These are phyloP conservation scores for Populus hybrid DNA, from an alignment of 441 rosid species.

Conservation along the genomic window DNA sequence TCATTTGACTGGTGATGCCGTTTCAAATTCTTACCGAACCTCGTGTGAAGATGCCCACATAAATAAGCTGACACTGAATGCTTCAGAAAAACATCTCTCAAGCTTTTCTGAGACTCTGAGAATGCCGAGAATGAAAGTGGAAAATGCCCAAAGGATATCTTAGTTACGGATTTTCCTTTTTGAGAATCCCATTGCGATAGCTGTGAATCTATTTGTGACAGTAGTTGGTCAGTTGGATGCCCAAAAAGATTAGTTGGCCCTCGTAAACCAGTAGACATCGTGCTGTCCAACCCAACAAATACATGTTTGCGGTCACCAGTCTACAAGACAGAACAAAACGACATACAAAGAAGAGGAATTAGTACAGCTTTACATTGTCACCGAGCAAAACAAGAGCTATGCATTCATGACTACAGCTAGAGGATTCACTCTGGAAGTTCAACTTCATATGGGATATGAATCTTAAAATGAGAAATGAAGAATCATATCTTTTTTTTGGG, in stretches of 20 bases:
- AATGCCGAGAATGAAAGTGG: constrained; percentile 80
- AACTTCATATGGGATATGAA: neutral
- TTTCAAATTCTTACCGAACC: constrained; percentile 85
- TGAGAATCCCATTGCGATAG: constrained; percentile 77
- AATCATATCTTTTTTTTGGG: neutral
- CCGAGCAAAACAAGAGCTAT: neutral
- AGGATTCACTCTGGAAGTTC: neutral
- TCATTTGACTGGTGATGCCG: constrained; percentile 57
- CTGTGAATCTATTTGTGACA: constrained; percentile 52
- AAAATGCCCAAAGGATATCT: constrained; percentile 89
- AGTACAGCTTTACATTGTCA: neutral
- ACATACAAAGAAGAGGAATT: neutral
- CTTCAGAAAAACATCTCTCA: constrained; percentile 71
- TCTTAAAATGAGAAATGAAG: neutral
- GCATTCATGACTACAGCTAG: neutral
- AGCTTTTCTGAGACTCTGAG: constrained; percentile 55
- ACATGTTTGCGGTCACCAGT: constrained; percentile 59
- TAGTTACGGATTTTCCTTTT: constrained; percentile 56
- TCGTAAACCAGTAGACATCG: constrained; percentile 69
- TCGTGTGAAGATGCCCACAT: constrained; percentile 89
- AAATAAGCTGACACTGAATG: constrained; percentile 79
- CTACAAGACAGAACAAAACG: constrained; percentile 36
- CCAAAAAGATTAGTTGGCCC: constrained; percentile 95
- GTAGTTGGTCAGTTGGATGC: constrained; percentile 79
- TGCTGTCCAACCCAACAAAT: constrained; percentile 86